Evolutionary conservation across 306 rosid species (phyloP).

Genomic region (Quercus alba): DNA sequence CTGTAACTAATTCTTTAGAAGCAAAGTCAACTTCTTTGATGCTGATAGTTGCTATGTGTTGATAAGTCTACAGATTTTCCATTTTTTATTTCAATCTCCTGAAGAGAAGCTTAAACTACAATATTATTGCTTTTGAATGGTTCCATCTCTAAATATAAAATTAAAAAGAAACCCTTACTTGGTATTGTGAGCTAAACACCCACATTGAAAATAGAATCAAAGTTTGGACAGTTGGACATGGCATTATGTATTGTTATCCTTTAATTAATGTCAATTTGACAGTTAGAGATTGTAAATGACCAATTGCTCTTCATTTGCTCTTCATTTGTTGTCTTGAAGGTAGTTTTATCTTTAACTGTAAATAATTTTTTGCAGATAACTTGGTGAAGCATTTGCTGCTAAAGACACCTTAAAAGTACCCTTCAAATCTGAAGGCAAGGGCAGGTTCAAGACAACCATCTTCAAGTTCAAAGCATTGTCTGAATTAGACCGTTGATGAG

Average conservation of each 20-base stretch:
- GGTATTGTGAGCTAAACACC: background rate
- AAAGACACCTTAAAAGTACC: too few species aligned
- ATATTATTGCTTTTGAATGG: background rate
- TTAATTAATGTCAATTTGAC: background rate
- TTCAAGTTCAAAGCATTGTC: too few species aligned
- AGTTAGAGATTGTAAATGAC: background rate
- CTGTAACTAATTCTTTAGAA: background rate
- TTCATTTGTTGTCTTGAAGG: too few species aligned
- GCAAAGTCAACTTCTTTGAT: background rate
- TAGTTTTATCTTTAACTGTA: too few species aligned
- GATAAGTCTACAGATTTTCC: conserved; percentile 13
- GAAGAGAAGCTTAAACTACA: background rate
- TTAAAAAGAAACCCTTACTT: background rate
- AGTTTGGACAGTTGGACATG: background rate
- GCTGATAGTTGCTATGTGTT: conserved; percentile 10
- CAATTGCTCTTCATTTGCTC: background rate
- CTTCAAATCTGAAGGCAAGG: too few species aligned
- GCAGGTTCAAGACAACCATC: too few species aligned
- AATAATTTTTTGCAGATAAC: too few species aligned
- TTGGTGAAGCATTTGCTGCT: too few species aligned
- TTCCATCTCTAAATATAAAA: background rate
- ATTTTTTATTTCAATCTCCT: background rate
- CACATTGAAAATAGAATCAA: background rate
- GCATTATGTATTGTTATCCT: background rate
- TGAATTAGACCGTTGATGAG: too few species aligned